A percentile compares a stretch with the other conserved stretches of the same genome.
Conservation (phyloP, 768 basidiomycete genomes). For the Termitomyces sp. region DNA sequence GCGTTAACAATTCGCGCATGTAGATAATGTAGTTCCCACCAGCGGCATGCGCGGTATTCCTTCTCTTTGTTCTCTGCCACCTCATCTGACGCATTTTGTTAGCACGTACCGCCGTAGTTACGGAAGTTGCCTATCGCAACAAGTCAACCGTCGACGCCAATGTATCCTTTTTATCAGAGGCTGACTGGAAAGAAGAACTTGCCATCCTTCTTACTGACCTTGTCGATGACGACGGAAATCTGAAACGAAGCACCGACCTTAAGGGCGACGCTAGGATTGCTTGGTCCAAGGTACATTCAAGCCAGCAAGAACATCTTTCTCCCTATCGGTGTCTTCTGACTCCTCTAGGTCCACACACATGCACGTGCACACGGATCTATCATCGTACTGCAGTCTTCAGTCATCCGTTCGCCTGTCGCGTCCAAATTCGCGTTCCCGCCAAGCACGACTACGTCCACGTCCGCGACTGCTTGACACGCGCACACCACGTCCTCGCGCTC, state of each 20-base stretch:
- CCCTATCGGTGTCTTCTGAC: no score
- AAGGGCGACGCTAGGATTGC: conserved; percentile 16
- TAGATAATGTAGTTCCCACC: conserved; percentile 58
- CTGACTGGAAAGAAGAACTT: conserved; percentile 56
- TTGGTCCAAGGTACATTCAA: no score
- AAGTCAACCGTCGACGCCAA: conserved; percentile 54
- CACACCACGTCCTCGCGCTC: neutral
- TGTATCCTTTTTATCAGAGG: conserved; percentile 51
- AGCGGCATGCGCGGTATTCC: conserved; percentile 56
- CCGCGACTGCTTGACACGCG: neutral
- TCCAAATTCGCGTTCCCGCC: conserved; percentile 5
- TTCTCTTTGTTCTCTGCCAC: neutral
- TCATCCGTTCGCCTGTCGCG: no score
- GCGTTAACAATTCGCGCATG: neutral
- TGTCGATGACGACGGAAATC: conserved; percentile 51
- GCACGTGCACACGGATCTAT: no score
- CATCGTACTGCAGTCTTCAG: no score
- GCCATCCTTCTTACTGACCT: conserved; percentile 50
- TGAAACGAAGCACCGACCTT: conserved; percentile 48
- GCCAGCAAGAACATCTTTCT: no score
- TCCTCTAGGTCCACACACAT: no score
- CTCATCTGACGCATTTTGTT: neutral
- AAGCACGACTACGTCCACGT: no score
- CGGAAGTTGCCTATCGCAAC: conserved; percentile 52
- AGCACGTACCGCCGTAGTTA: conserved; percentile 67